A percentile compares a stretch with the other conserved stretches of the same genome.
These are phyloP conservation scores for Cladobotryum mycophilum DNA, from an alignment of 2,329 filamentous ascomycete genomes.

Conservation along the genomic window DNA sequence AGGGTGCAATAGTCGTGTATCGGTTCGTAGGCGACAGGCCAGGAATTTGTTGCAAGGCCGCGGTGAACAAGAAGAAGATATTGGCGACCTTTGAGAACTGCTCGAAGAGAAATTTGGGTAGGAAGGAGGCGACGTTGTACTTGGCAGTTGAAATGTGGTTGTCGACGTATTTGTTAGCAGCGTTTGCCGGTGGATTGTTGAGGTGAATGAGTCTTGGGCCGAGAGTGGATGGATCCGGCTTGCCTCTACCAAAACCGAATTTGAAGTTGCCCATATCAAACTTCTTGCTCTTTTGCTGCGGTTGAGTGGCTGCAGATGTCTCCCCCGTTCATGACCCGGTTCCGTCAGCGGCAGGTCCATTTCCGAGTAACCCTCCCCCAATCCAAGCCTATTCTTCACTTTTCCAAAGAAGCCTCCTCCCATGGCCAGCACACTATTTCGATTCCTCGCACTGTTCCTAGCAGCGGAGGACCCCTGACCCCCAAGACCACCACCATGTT, in stretches of 20 bases:
- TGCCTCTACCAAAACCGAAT: slow-evolving; percentile 80
- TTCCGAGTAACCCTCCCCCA: slow-evolving; percentile 85
- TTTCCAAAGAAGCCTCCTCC: slow-evolving; percentile 82
- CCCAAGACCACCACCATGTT: slow-evolving; percentile 58
- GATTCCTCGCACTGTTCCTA: slow-evolving; percentile 56
- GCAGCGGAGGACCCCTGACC: slow-evolving; percentile 45
- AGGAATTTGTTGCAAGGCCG: slow-evolving; percentile 89
- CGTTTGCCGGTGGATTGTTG: slow-evolving; percentile 93
- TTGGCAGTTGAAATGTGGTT: slow-evolving; percentile 98
- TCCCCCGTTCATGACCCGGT: slow-evolving; percentile 40
- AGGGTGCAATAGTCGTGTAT: slow-evolving; percentile 94
- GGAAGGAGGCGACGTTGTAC: slow-evolving; percentile 88
- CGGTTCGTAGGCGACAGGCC: slow-evolving; percentile 89
- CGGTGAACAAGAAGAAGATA: slow-evolving; percentile 98
- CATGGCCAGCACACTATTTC: slow-evolving; percentile 83
- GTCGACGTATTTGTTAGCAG: slow-evolving; percentile 82
- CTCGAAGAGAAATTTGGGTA: slow-evolving; percentile 95
- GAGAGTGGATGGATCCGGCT: slow-evolving; percentile 82
- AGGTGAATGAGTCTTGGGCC: slow-evolving; percentile 90
- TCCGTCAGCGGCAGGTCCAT: slow-evolving; percentile 97
- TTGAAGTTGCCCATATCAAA: slow-evolving; percentile 75
- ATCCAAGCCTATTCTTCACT: slow-evolving; percentile 85
- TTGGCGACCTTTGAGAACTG: slow-evolving; percentile 99
- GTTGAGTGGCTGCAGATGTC: slow-evolving; percentile 33
- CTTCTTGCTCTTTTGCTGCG: slow-evolving; percentile 42